Percentiles rank a stretch among this genome's conserved stretches.
phyloP scores from a whole-genome alignment of 2,329 filamentous ascomycete genomes.

The Elsinoe australis region DNA sequence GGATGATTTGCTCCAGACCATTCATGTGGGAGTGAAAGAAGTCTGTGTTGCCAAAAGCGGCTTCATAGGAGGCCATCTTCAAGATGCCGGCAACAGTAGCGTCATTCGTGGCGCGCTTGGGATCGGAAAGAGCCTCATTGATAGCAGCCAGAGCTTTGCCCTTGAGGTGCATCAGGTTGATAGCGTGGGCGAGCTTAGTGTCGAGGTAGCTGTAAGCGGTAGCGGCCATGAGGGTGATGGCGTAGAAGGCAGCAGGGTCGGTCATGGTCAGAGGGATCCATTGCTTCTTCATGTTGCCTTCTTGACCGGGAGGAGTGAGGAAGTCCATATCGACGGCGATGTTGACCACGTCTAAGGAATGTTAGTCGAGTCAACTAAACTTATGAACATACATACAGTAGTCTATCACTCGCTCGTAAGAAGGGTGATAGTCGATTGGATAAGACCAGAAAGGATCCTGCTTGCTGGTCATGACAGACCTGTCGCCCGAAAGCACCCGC shows the following conservation, averaged over 20 bases:
- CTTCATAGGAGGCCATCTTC: slow-evolving; percentile 48
- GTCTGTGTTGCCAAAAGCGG: slow-evolving; percentile 40
- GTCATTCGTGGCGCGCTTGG: slow-evolving; percentile 28
- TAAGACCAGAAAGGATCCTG: slow-evolving; percentile 15
- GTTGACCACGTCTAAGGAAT: slow-evolving; percentile 12
- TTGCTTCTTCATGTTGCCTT: neutral
- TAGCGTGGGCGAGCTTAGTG: neutral
- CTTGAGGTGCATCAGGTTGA: neutral
- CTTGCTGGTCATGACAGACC: neutral
- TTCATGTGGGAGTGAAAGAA: slow-evolving; percentile 43
- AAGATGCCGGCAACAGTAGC: slow-evolving; percentile 42
- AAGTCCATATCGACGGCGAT: slow-evolving; percentile 13
- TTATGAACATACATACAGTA: too few species aligned
- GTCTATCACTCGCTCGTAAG: neutral
- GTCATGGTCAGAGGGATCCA: slow-evolving; percentile 14
- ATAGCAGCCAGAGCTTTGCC: slow-evolving; percentile 2
- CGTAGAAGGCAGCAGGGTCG: slow-evolving; percentile 12
- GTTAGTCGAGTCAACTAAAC: too few species aligned
- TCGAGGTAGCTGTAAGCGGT: neutral
- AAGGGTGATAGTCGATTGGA: neutral
- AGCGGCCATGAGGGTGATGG: slow-evolving; percentile 12
- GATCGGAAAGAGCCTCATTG: slow-evolving; percentile 12
- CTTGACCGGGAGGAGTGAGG: neutral
- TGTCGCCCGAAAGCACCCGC: neutral
- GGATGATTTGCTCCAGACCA: slow-evolving; percentile 38